Percentiles rank a stretch among this genome's conserved stretches.
phyloP scores from a whole-genome alignment of 768 basidiomycete genomes.

The Pulveroboletus sp. region DNA sequence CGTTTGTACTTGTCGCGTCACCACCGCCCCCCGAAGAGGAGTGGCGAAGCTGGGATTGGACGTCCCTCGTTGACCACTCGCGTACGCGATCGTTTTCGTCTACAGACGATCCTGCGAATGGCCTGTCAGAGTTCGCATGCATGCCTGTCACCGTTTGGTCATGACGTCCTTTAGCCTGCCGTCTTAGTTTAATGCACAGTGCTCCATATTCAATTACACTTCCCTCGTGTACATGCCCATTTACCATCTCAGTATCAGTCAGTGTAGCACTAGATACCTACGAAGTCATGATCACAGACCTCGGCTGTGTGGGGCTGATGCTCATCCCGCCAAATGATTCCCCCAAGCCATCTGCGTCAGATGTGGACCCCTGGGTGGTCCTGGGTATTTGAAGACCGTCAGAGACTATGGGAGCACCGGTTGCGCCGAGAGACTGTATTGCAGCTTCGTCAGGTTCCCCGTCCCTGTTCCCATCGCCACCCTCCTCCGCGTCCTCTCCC shows the following conservation, averaged over 20 bases:
- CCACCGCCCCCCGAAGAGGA: conserved; percentile 18
- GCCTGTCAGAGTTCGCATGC: conserved; percentile 18
- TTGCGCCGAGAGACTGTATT: conserved; percentile 5
- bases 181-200: not conserved
- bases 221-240: not conserved
- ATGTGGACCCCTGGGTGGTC: conserved; percentile 14
- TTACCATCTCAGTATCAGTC: not conserved
- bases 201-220: not conserved
- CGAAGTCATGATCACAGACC: conserved; percentile 10
- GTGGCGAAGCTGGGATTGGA: conserved; percentile 25
- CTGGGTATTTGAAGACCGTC: conserved; percentile 23
- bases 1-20: conserved; percentile 43
- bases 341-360: conserved; percentile 52
- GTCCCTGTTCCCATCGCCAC: conserved; percentile 20
- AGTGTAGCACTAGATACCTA: not conserved
- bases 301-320: conserved; percentile 60
- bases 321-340: conserved; percentile 77
- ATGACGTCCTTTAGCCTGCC: conserved; percentile 3
- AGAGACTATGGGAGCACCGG: not conserved
- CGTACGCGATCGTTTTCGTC: not conserved
- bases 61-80: conserved; percentile 5
- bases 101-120: not conserved
- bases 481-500: conserved; percentile 49
- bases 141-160: conserved; percentile 16
- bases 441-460: not conserved